Conservation (phyloP, 352 stramenopile species). For the Pythium insidiosum region DNA sequence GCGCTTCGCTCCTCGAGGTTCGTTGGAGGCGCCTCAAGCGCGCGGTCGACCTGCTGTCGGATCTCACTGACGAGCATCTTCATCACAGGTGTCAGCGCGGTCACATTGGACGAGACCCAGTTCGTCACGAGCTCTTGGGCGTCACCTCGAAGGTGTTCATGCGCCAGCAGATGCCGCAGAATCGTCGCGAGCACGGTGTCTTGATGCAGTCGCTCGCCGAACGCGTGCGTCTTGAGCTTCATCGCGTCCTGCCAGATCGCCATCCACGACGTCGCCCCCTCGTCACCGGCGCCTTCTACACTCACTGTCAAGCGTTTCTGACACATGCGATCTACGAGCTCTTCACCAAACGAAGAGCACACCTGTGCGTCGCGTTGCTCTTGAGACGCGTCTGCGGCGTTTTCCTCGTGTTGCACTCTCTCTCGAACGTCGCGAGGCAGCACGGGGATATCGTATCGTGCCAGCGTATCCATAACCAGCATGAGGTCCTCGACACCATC, state of each 20-base stretch:
- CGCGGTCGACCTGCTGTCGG: conserved; percentile 22
- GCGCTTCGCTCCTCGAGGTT: too few relatives aligned
- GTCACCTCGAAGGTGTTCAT: conserved; percentile 2
- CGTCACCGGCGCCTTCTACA: too few relatives aligned
- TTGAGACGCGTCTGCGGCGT: too few relatives aligned
- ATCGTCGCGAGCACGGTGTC: conserved; percentile 48
- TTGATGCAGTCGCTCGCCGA: conserved; percentile 47
- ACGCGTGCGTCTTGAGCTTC: conserved; percentile 64
- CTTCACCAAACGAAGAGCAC: conserved; percentile 10
- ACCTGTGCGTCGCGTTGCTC: neutral
- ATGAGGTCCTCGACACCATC: conserved; percentile 71
- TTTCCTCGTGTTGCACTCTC: conserved; percentile 3
- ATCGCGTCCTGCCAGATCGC: conserved; percentile 50
- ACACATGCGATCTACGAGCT: conserved; percentile 46
- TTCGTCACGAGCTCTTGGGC: conserved; percentile 37
- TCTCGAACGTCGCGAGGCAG: conserved; percentile 19
- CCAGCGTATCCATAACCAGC: conserved; percentile 58
- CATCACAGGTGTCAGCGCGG: conserved; percentile 34
- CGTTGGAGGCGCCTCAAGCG: too few relatives aligned
- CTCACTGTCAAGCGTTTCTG: conserved; percentile 19
- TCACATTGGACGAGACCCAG: conserved; percentile 38
- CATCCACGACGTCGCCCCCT: conserved; percentile 42
- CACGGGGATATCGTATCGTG: conserved; percentile 41
- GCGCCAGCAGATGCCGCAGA: conserved; percentile 33
- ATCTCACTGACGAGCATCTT: conserved; percentile 25